phyloP scores from a whole-genome alignment of 1,139 yeast species.

The Saccharomyces pastorianus region DNA sequence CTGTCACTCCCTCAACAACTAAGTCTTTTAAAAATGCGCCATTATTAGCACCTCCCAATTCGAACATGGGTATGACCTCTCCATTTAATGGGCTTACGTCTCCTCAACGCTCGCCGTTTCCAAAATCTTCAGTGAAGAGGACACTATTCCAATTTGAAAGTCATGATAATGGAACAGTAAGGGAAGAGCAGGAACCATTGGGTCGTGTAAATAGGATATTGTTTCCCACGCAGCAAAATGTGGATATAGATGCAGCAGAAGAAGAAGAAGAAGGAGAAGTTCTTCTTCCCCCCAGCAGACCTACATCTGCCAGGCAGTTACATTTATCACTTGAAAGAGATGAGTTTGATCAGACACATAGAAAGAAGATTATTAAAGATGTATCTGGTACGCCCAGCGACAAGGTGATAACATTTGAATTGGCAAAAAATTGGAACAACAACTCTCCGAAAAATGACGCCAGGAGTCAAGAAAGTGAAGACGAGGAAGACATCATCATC shows the following conservation, averaged over 20 bases:
- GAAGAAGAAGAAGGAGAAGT: constrained; percentile 2
- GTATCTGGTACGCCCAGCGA: constrained; percentile 27
- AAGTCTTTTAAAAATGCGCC: constrained; percentile 11
- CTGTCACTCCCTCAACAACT: constrained; percentile 28
- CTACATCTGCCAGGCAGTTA: constrained; percentile 6
- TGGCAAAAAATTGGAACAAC: constrained; percentile 20
- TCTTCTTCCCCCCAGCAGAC: constrained; percentile 15
- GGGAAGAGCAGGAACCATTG: neutral
- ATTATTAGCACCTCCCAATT: constrained; percentile 11
- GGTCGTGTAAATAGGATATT: constrained; percentile 1
- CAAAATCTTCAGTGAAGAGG: constrained; percentile 9
- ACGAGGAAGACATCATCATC: constrained; percentile 4
- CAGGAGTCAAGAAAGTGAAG: constrained; percentile 8
- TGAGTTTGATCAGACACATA: neutral
- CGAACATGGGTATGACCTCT: constrained; percentile 5
- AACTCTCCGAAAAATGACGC: constrained; percentile 7
- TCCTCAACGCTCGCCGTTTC: constrained; percentile 27
- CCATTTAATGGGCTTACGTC: constrained; percentile 24
- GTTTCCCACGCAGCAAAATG: neutral
- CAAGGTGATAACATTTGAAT: constrained; percentile 21
- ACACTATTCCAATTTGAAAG: constrained; percentile 11
- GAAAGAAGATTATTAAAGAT: constrained; percentile 6
- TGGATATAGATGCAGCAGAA: neutral
- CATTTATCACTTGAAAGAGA: constrained; percentile 4
- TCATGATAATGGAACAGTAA: neutral